Conservation (phyloP, 345 rosid genomes). For the Gossypium anomalum region DNA sequence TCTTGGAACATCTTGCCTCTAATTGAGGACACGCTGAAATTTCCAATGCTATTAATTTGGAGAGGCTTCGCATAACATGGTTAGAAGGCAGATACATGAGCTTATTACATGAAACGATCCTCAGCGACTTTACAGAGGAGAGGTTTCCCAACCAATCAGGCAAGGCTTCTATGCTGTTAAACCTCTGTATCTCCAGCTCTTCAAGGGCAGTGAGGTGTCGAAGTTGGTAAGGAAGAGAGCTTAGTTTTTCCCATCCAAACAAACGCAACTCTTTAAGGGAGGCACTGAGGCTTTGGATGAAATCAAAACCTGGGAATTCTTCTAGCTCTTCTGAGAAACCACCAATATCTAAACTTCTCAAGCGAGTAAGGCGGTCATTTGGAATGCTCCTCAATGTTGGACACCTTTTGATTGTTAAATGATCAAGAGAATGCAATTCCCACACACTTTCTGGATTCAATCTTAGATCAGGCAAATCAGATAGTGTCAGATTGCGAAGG, state of each 20-base stretch:
- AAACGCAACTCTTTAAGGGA: not conserved
- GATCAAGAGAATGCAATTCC: fast-evolving
- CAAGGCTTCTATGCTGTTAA: not conserved
- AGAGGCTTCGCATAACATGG: not conserved
- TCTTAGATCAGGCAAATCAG: not conserved
- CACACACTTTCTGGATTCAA: not conserved
- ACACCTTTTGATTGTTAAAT: not conserved
- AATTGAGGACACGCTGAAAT: not conserved
- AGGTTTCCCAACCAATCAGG: not conserved
- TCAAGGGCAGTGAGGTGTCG: not conserved
- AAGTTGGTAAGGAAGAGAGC: not conserved
- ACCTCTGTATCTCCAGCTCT: not conserved
- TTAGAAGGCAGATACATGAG: not conserved
- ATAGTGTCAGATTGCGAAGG: not conserved
- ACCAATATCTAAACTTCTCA: not conserved
- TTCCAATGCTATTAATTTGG: not conserved
- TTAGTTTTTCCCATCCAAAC: not conserved
- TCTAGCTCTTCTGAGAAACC: not conserved
- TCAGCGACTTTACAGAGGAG: not conserved
- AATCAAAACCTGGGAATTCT: not conserved
- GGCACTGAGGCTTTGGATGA: not conserved
- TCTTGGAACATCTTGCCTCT: not conserved
- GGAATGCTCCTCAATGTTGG: not conserved
- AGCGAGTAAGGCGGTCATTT: too few relatives aligned
- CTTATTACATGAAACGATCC: too few relatives aligned